These are phyloP conservation scores for Pichia sp. DNA, from an alignment of 1,139 yeast species.

Conservation along the genomic window DNA sequence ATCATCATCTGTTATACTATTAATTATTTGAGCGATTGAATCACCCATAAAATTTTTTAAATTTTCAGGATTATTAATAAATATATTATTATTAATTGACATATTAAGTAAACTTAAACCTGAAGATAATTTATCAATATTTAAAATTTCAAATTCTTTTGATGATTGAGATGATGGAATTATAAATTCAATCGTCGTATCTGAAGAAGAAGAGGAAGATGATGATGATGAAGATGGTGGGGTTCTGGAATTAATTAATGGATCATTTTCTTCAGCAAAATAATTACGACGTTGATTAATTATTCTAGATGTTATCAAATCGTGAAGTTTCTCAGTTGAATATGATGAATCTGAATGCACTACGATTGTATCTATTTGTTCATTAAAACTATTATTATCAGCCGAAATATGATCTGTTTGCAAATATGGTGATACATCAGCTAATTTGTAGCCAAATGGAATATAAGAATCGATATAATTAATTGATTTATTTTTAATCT, in stretches of 20 bases:
- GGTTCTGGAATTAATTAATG: neutral
- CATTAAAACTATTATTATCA: neutral
- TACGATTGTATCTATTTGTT: neutral
- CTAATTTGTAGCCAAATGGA: constrained; percentile 15
- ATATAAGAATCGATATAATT: constrained; percentile 11
- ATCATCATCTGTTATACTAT: constrained; percentile 11
- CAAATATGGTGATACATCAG: constrained; percentile 12
- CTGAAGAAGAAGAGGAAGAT: neutral
- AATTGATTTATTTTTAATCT: constrained; percentile 9
- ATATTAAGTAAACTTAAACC: constrained; percentile 17
- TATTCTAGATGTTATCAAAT: constrained; percentile 4
- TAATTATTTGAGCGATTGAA: constrained; percentile 14
- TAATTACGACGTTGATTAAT: neutral
- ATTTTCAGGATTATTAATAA: constrained; percentile 8
- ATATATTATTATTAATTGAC: constrained; percentile 16
- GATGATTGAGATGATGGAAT: neutral
- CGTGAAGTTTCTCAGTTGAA: neutral
- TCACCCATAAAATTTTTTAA: constrained; percentile 13
- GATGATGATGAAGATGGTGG: constrained; percentile 2
- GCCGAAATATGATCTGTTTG: constrained; percentile 1
- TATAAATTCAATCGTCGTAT: neutral
- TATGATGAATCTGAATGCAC: neutral
- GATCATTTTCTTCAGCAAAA: neutral
- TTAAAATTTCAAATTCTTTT: neutral
- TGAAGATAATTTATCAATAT: constrained; percentile 1